These are phyloP conservation scores for Xerocomellus chrysenteron DNA, from an alignment of 768 basidiomycete genomes.

Conservation along the genomic window DNA sequence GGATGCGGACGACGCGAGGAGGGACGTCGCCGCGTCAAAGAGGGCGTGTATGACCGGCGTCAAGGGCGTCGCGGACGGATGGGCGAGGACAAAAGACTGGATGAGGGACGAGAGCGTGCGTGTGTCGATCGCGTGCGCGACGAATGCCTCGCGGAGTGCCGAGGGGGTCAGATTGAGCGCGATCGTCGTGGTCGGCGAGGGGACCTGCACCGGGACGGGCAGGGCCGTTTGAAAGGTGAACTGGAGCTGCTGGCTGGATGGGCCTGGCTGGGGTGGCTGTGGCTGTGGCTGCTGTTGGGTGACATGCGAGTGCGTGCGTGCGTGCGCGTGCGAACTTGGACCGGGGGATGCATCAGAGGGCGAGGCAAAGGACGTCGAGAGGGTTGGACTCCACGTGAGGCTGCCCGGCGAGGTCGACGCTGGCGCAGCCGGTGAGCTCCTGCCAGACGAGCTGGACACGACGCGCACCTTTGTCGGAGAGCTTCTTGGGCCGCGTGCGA, in stretches of 20 bases:
- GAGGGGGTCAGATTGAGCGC: constrained; percentile 30
- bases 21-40: constrained; percentile 48
- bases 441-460: background rate
- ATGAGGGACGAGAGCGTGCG: constrained; percentile 54
- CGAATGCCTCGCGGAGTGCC: constrained; percentile 33
- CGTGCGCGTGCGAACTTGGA: constrained; percentile 34
- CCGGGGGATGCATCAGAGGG: constrained; percentile 23
- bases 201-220: constrained; percentile 37
- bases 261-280: constrained; percentile 32
- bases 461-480: constrained; percentile 47
- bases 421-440: background rate
- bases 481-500: constrained; percentile 49
- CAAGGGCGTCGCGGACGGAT: constrained; percentile 51
- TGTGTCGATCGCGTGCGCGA: constrained; percentile 42
- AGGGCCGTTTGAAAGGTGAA: constrained; percentile 46
- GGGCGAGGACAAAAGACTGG: constrained; percentile 45
- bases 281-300: constrained; percentile 23
- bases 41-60: constrained; percentile 50
- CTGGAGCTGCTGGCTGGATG: constrained; percentile 39
- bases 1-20: constrained; percentile 11
- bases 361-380: constrained; percentile 38
- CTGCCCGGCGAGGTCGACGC: constrained; percentile 20
- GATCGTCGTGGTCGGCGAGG: constrained; percentile 15
- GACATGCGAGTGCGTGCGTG: constrained; percentile 13
- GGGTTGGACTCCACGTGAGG: constrained; percentile 41